Base-by-base conservation (phyloP, 2,329 filamentous ascomycete species). In the Dothistroma septosporum region DNA sequence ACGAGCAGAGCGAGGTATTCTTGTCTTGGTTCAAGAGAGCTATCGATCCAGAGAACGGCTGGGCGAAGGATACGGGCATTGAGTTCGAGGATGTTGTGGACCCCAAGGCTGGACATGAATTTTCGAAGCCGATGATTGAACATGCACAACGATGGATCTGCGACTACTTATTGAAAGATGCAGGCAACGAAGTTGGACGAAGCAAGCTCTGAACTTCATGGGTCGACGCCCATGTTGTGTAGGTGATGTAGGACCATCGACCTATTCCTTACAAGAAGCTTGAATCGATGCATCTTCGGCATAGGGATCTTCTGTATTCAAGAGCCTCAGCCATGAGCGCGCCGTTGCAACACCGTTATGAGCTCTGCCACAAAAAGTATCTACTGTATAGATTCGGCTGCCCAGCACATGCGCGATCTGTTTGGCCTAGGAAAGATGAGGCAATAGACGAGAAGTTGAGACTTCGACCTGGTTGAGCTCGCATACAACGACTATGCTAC, bases 41-140 rank as follows among this genome's bases (percentile, higher is more conserved):
- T 8, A 65, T 74, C 0, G 66, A 70, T 53, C 66, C 65, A 41
- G 57, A 68, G n/a, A 76, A 74, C 3, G 73, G 69, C 49, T 87
- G 80, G 82, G 87, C 79, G 61, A 77, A 79, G 2, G 83, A 86
- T 19, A 79, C 83, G 0, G 75, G 76, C 0, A 75, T 90, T 1
- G 77, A 77, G 37, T 72, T 92, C 5, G 82, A 86, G 55, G 86
- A 92, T 71, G 81, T 83, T 33, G 77, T 91, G 0, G 92, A 91
- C 68, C 79, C 85, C 1, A 87, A 83, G 0, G 80, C 87, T 0
- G 87, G 88, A 0, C 90, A 94, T 72, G 78, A 80, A n/a, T 91
- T 90, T 68, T 86, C 82, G 10, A 73, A 78, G 1, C 80, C 75
- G 6, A 93, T 94, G 90, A 80, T 86, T 31, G 75, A 76, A 63